A percentile compares a stretch with the other conserved stretches of the same genome.
Conservation (phyloP, 768 basidiomycete genomes). For the Lyophyllum semitale region DNA sequence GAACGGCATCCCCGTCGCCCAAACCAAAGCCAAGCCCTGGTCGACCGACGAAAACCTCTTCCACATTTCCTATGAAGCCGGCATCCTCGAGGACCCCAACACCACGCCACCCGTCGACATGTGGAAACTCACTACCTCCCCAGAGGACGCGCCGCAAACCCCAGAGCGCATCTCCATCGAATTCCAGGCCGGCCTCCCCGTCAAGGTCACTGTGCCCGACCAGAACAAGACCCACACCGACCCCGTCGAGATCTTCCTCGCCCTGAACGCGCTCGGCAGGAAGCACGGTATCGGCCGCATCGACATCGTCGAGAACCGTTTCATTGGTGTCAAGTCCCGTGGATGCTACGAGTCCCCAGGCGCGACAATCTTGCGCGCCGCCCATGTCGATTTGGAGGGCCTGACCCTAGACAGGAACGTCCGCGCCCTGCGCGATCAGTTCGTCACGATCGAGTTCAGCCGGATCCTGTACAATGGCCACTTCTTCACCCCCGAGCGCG, state of each 20-base stretch:
- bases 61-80: conserved; percentile 99
- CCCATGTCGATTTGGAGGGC: conserved; percentile 96
- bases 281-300: conserved; percentile 96
- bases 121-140: conserved; percentile 95
- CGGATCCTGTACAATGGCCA: conserved; percentile 97
- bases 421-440: conserved; percentile 91
- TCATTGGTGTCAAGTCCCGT: conserved; percentile 98
- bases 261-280: conserved; percentile 87
- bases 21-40: conserved; percentile 98
- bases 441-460: conserved; percentile 88
- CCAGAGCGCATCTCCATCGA: conserved; percentile 86
- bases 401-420: conserved; percentile 98
- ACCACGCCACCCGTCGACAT: conserved; percentile 93
- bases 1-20: conserved; percentile 89
- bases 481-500: conserved; percentile 99
- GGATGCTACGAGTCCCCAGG: conserved; percentile 99
- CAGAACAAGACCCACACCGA: conserved; percentile 76
- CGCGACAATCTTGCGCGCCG: conserved; percentile 92
- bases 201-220: conserved; percentile 69
- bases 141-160: conserved; percentile 75
- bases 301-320: conserved; percentile 99
- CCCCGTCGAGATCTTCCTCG: conserved; percentile 89
- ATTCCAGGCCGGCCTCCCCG: conserved; percentile 85
- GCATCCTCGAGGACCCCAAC: conserved; percentile 97
- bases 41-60: conserved; percentile 99